These are phyloP conservation scores for Serendipita sp. DNA, from an alignment of 768 basidiomycete species.

Conservation along the genomic window DNA sequence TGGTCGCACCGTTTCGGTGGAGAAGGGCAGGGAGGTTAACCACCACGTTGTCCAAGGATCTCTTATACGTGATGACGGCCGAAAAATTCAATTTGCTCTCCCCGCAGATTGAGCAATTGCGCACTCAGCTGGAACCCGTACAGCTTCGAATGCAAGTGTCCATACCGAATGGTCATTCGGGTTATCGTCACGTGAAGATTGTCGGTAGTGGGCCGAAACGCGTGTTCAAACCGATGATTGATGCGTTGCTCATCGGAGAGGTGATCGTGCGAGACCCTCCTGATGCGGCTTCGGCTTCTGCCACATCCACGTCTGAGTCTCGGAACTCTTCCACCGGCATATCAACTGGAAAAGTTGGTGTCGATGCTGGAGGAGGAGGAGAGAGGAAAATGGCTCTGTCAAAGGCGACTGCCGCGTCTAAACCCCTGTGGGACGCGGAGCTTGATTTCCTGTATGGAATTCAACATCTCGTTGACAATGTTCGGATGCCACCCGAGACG, in stretches of 20 bases:
- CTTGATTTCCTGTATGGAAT: background rate
- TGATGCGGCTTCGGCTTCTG: too few species aligned
- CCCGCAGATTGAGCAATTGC: background rate
- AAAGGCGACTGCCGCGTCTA: too few species aligned
- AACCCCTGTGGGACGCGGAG: background rate
- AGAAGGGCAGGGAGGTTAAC: background rate
- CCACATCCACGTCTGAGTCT: too few species aligned
- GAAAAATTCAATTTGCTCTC: background rate
- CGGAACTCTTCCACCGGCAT: too few species aligned
- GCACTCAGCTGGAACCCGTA: background rate
- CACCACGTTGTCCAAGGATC: background rate
- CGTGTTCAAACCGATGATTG: constrained; percentile 1
- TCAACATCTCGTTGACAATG: background rate
- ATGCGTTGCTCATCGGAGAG: constrained; percentile 1
- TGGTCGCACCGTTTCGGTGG: background rate
- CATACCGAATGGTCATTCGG: background rate
- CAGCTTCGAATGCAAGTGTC: background rate
- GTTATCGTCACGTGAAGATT: background rate
- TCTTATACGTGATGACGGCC: background rate
- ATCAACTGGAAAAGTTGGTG: too few species aligned
- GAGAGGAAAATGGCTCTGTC: too few species aligned
- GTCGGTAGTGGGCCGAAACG: background rate
- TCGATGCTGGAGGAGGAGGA: too few species aligned
- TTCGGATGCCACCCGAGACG: background rate
- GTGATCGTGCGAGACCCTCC: background rate